phyloP scores from a whole-genome alignment of 768 basidiomycete species.

The Boletales sp. region DNA sequence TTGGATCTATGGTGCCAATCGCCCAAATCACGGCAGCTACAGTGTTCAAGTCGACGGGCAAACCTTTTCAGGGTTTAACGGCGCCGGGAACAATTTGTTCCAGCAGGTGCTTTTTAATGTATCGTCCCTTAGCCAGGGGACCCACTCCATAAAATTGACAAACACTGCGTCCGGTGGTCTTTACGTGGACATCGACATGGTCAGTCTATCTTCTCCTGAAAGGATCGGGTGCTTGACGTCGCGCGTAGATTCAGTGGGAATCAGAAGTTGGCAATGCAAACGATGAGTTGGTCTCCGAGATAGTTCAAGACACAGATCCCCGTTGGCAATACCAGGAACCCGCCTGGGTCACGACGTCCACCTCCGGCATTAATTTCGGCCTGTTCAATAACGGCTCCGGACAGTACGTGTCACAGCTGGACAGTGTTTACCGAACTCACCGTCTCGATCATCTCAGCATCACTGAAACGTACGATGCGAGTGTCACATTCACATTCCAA shows the following conservation, averaged over 20 bases:
- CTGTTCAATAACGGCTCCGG: conserved; percentile 42
- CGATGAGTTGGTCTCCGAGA: conserved; percentile 14
- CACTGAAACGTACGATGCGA: conserved; percentile 34
- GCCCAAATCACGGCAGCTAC: conserved; percentile 45
- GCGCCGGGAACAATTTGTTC: no score
- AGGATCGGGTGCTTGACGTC: neutral
- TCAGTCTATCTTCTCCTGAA: neutral
- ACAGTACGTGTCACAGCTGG: conserved; percentile 29
- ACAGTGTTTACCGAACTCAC: neutral
- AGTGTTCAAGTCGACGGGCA: conserved; percentile 40
- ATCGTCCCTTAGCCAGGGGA: conserved; percentile 34
- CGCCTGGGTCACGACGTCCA: conserved; percentile 33
- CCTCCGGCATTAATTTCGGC: conserved; percentile 29
- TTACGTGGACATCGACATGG: conserved; percentile 49
- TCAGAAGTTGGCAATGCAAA: conserved; percentile 21
- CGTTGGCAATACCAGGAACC: conserved; percentile 39
- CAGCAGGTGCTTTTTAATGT: conserved; percentile 46
- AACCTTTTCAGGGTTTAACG: conserved; percentile 30
- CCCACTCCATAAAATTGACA: conserved; percentile 34
- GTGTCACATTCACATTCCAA: conserved; percentile 37
- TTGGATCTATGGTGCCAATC: conserved; percentile 48
- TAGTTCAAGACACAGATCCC: conserved; percentile 36
- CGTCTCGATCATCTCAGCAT: conserved; percentile 23
- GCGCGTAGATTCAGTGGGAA: conserved; percentile 28
- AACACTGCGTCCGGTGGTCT: conserved; percentile 32